A percentile compares a stretch with the other conserved stretches of the same genome.
These are phyloP conservation scores for Datisca glomerata DNA, from an alignment of 306 rosid species.

Conservation along the genomic window DNA sequence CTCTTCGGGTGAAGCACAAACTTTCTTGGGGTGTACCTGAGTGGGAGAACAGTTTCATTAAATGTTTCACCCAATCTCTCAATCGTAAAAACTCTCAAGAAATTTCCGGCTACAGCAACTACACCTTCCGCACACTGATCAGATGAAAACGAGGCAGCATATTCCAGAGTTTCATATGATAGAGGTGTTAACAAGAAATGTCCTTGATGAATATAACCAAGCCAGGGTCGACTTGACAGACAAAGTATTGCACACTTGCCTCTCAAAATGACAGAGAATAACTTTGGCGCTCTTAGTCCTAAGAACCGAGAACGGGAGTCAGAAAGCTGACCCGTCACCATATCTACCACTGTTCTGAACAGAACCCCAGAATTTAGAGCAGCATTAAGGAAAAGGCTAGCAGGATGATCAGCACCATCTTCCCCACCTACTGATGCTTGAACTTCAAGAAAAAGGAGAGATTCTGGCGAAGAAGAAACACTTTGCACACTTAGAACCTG, in stretches of 20 bases:
- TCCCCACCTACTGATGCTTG: conserved; percentile 91
- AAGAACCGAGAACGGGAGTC: conserved; percentile 92
- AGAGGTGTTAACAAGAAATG: conserved; percentile 90
- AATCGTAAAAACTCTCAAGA: conserved; percentile 78
- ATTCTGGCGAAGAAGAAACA: conserved; percentile 89
- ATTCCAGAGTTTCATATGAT: conserved; percentile 92
- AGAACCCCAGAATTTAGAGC: conserved; percentile 85
- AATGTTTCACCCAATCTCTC: conserved; percentile 97
- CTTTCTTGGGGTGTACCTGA: conserved; percentile 97
- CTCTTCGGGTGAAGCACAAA: conserved; percentile 78
- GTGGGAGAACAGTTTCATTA: conserved; percentile 89
- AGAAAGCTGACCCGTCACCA: conserved; percentile 98
- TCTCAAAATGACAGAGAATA: conserved; percentile 62
- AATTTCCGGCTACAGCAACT: conserved; percentile 84
- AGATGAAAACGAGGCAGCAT: conserved; percentile 88
- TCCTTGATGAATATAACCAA: conserved; percentile 95
- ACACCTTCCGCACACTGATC: conserved; percentile 98
- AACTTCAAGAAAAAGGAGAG: conserved; percentile 92
- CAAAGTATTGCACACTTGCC: conserved; percentile 91
- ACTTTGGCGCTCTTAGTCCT: conserved; percentile 91
- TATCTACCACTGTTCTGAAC: conserved; percentile 93
- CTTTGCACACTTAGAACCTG: conserved; percentile 81
- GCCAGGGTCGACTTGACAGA: conserved; percentile 98
- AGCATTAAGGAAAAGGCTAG: conserved; percentile 86
- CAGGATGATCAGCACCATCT: conserved; percentile 98